Conservation (phyloP, 2,329 filamentous ascomycete genomes). For the Ophiostoma sp. region DNA sequence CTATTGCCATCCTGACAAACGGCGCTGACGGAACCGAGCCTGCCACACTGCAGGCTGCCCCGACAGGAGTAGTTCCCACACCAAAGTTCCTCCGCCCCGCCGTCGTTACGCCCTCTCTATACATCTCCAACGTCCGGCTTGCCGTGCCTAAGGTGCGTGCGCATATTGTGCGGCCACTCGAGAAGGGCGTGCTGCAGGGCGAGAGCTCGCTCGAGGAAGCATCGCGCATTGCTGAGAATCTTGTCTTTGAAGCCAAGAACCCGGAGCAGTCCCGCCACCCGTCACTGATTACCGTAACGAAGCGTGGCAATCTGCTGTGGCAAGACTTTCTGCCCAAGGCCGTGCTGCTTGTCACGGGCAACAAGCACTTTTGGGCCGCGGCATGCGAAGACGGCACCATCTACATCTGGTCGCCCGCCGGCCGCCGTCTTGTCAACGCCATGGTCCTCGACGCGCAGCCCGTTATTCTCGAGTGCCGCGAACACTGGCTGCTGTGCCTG, state of each 20-base stretch:
- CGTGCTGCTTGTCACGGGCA: slow-evolving; percentile 86
- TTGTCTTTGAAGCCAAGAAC: slow-evolving; percentile 85
- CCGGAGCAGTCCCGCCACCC: slow-evolving; percentile 73
- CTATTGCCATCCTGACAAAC: slow-evolving; percentile 63
- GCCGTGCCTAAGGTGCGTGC: slow-evolving; percentile 82
- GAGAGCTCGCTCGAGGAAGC: slow-evolving; percentile 56
- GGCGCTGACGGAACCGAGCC: slow-evolving; percentile 72
- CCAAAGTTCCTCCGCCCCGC: slow-evolving; percentile 86
- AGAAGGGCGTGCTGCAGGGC: slow-evolving; percentile 55
- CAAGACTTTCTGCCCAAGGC: slow-evolving; percentile 86
- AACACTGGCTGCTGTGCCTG: slow-evolving; percentile 84
- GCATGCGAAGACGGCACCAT: slow-evolving; percentile 89
- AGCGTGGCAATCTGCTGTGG: slow-evolving; percentile 78
- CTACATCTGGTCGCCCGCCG: slow-evolving; percentile 88
- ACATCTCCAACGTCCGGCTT: slow-evolving; percentile 76
- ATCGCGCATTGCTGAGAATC: slow-evolving; percentile 59
- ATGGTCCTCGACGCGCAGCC: slow-evolving; percentile 87
- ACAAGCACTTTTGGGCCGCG: slow-evolving; percentile 83
- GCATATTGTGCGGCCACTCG: slow-evolving; percentile 75
- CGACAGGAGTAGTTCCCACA: slow-evolving; percentile 59
- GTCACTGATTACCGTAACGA: slow-evolving; percentile 74
- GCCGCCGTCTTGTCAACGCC: slow-evolving; percentile 76
- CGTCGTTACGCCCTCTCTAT: slow-evolving; percentile 74
- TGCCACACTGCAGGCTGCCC: slow-evolving; percentile 57
- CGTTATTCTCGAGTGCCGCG: slow-evolving; percentile 85